A percentile compares a stretch with the other conserved stretches of the same genome.
phyloP scores from a whole-genome alignment of 2,329 filamentous ascomycete genomes.

The Trichoderma koningiopsis region DNA sequence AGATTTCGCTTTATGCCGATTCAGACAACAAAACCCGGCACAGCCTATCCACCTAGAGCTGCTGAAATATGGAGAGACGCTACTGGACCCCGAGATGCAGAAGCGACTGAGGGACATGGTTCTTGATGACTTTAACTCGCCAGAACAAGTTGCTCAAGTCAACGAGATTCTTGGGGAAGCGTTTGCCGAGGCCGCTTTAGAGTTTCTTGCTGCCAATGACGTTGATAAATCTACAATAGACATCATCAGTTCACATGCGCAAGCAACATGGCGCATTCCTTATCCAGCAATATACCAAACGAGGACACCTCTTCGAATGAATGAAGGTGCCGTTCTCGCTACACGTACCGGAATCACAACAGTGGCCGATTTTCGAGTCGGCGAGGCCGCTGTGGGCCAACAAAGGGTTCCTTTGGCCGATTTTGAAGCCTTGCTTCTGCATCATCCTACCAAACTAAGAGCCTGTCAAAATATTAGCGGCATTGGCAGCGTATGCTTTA shows the following conservation, averaged over 20 bases:
- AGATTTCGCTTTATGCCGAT: constrained; percentile 26
- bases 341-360: constrained; percentile 53
- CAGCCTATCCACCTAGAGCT: constrained; percentile 25
- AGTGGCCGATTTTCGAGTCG: constrained; percentile 53
- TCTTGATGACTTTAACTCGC: constrained; percentile 21
- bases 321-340: constrained; percentile 57
- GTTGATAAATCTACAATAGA: constrained; percentile 45
- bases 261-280: constrained; percentile 58
- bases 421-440: constrained; percentile 52
- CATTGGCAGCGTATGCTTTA: constrained; percentile 55
- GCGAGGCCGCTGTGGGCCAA: constrained; percentile 49
- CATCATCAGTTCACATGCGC: constrained; percentile 57
- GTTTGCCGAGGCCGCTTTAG: constrained; percentile 22
- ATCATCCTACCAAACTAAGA: constrained; percentile 52
- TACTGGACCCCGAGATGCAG: constrained; percentile 21
- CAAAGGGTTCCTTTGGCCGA: constrained; percentile 52
- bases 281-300: constrained; percentile 52
- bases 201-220: constrained; percentile 22
- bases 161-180: constrained; percentile 26
- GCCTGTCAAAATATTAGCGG: constrained; percentile 57
- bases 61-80: constrained; percentile 27
- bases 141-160: constrained; percentile 24
- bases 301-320: constrained; percentile 55
- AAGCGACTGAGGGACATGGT: constrained; percentile 26
- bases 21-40: constrained; percentile 19